Conservation (phyloP, 371 early-diverging fungal genomes). For the Actinomortierella wolfii region DNA sequence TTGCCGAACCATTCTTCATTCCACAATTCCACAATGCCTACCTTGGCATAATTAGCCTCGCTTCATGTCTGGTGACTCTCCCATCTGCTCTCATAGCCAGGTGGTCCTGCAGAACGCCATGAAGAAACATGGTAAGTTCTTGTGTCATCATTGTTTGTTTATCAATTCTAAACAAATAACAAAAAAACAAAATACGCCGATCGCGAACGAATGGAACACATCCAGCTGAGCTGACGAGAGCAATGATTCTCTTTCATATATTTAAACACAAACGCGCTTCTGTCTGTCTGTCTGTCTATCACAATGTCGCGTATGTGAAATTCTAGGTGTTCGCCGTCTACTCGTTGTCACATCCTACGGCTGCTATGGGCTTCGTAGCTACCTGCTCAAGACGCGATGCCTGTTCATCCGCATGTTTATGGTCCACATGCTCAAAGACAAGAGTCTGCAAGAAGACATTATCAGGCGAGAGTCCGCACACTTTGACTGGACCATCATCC, state of each 20-base stretch:
- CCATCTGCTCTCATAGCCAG: constrained; percentile 35
- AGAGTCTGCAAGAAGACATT: constrained; percentile 41
- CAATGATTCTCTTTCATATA: too few species aligned
- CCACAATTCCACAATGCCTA: too few species aligned
- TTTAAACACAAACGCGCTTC: too few species aligned
- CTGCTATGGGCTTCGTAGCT: constrained; percentile 41
- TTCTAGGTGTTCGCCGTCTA: constrained; percentile 36
- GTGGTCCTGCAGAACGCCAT: constrained; percentile 39
- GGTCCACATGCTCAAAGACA: constrained; percentile 41
- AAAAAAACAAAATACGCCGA: too few species aligned
- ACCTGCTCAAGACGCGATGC: constrained; percentile 31
- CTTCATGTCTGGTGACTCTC: constrained; percentile 31
- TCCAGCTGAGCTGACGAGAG: too few species aligned
- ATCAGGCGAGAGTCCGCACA: constrained; percentile 22
- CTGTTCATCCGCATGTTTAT: constrained; percentile 40
- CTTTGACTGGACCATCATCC: constrained; percentile 40
- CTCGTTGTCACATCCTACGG: constrained; percentile 39
- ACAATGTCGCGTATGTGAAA: too few species aligned
- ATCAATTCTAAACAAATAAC: too few species aligned
- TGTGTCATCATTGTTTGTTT: too few species aligned
- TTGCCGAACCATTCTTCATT: too few species aligned
- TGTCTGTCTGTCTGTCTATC: too few species aligned
- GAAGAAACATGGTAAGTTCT: constrained; percentile 42
- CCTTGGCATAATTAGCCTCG: constrained; percentile 23
- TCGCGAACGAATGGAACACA: too few species aligned